phyloP scores from a whole-genome alignment of 2,329 filamentous ascomycete genomes.

The Myotisia sp. region DNA sequence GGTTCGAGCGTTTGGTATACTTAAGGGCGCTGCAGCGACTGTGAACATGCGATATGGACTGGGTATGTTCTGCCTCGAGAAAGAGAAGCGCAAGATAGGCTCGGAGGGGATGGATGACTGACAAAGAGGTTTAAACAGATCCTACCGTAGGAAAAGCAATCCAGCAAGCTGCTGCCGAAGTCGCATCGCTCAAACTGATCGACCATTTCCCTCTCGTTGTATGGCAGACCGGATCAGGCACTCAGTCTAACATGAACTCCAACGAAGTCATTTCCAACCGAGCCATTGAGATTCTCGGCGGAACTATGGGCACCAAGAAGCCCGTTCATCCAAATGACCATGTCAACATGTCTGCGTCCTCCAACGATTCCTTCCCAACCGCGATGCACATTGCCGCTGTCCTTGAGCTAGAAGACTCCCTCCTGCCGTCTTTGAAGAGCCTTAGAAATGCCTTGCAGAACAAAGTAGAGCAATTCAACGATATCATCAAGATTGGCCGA shows the following conservation, averaged over 20 bases:
- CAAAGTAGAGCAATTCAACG: slow-evolving; percentile 79
- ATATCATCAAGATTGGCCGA: slow-evolving; percentile 97
- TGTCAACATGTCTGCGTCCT: slow-evolving; percentile 97
- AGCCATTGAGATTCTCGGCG: slow-evolving; percentile 92
- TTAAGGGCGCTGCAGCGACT: slow-evolving; percentile 89
- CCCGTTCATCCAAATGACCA: slow-evolving; percentile 99
- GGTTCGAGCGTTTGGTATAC: slow-evolving; percentile 83
- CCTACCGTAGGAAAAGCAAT: slow-evolving; percentile 84
- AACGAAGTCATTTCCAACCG: slow-evolving; percentile 99
- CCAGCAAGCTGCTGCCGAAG: slow-evolving; percentile 84
- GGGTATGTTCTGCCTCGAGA: slow-evolving; percentile 29
- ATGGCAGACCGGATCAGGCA: slow-evolving; percentile 98
- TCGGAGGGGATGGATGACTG: neutral
- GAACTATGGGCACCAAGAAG: slow-evolving; percentile 90
- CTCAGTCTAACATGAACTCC: slow-evolving; percentile 99
- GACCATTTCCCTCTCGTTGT: slow-evolving; percentile 98
- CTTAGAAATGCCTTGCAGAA: slow-evolving; percentile 71
- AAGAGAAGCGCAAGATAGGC: neutral
- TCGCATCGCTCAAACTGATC: slow-evolving; percentile 80
- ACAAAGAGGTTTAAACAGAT: slow-evolving; percentile 41
- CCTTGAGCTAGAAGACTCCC: slow-evolving; percentile 72
- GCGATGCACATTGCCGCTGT: slow-evolving; percentile 99
- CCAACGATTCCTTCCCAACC: slow-evolving; percentile 98
- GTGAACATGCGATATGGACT: slow-evolving; percentile 94
- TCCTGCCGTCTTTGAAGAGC: slow-evolving; percentile 69